Base-by-base conservation (phyloP, 2,329 filamentous ascomycete species). In the Harringtonia aguacate region DNA sequence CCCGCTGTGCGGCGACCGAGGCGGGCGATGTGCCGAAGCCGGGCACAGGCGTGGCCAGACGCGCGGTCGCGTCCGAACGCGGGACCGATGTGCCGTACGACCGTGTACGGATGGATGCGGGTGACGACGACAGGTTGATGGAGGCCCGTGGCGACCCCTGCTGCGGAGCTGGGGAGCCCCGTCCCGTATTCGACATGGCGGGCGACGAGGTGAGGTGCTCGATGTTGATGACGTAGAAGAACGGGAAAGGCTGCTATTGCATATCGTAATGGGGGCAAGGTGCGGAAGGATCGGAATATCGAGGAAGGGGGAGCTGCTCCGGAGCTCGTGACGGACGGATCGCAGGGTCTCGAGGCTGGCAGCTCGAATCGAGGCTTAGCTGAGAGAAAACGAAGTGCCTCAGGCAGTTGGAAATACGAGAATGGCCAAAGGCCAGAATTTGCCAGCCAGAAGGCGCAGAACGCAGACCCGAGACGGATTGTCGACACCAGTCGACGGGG, bases 61-160 rank as follows among this genome's bases (percentile, higher is more conserved):
- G 71, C 46, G 78, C 78, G 41, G 73, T 82, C 39, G 73, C 66
- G 49, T 78, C 70, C 41, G 72, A 74, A 59, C 78, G 72, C 36
- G 74, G 74, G 22, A 73, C 56, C 9, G 75, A 76, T 40, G 70
- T 68, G 46, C 69, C 67, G 49, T 66, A 68, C 12, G 64, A 68
- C 31, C 68, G 68, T 46, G 65, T 57, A 31, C 63, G 65, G 38
- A 64, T 58, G 13, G 72, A 70, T 33, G 63, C 58, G 7, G 71
- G 67, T 27, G 75, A 76, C 2, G 69, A 68, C 4, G 71, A 64
- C 46, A 68, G 33, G n/a, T 36, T n/a, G 24, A 31, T 17, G 18
- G 42, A 31, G 10, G 39, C 41, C 14, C 20, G 5, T 18, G 38
- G 43, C n/a, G 47, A 44, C 15, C 46, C 45, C 21, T 43, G 24